A percentile compares a stretch with the other conserved stretches of the same genome.
Evolutionary conservation across 2,329 filamentous ascomycete species (phyloP).

Genomic region (Aspergillus aculeatinus): DNA sequence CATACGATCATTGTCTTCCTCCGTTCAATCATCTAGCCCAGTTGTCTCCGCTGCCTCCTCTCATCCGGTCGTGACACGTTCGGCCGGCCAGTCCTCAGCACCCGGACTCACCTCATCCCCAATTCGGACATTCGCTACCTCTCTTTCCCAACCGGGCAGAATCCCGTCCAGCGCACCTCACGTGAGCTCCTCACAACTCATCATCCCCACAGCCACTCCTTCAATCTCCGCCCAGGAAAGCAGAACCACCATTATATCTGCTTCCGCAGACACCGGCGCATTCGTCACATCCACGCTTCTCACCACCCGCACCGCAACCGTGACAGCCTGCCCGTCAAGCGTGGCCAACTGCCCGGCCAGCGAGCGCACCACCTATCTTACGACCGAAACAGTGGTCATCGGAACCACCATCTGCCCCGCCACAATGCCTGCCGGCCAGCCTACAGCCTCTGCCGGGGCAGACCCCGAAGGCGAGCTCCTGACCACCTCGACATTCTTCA

Average conservation of each 20-base stretch:
- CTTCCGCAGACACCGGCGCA: not conserved
- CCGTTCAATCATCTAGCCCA: not conserved
- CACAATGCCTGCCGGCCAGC: not conserved
- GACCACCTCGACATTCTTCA: not conserved
- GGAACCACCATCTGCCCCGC: not conserved
- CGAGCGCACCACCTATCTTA: not conserved
- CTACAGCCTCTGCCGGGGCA: not conserved
- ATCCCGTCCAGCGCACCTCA: not conserved
- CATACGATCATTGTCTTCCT: too few relatives aligned
- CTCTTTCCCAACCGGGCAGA: not conserved
- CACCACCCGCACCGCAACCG: not conserved
- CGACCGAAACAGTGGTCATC: not conserved
- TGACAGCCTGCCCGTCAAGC: not conserved
- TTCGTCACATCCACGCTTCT: not conserved
- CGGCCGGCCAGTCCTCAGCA: not conserved
- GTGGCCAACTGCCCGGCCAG: not conserved
- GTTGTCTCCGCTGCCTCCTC: not conserved
- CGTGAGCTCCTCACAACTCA: accelerated
- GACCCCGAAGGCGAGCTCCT: not conserved
- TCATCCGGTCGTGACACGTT: not conserved
- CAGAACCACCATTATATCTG: not conserved
- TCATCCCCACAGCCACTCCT: not conserved
- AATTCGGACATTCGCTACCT: not conserved
- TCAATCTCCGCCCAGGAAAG: not conserved
- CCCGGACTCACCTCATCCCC: not conserved